phyloP scores from a whole-genome alignment of 768 basidiomycete species.

The Atractiella rhizophila region DNA sequence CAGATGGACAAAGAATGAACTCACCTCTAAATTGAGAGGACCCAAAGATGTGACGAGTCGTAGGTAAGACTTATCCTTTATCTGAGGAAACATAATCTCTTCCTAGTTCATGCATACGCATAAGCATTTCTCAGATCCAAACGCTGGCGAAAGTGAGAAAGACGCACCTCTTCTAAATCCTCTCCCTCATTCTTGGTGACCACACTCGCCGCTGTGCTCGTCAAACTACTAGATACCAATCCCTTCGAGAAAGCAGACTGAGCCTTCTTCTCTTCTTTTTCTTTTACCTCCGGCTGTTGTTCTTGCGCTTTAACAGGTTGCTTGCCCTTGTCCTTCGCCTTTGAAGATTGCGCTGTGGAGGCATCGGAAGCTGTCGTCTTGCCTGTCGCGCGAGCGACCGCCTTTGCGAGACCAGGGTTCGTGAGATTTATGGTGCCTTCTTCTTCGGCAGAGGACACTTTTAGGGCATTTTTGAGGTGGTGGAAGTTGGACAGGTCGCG shows the following conservation, averaged over 20 bases:
- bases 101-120: too few species aligned
- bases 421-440: too few species aligned
- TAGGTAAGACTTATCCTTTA: conserved; percentile 89
- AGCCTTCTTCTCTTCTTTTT: conserved; percentile 3
- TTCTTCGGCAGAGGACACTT: conserved; percentile 6
- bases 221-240: conserved; percentile 45
- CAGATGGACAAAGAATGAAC: not conserved
- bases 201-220: conserved; percentile 71
- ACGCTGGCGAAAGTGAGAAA: too few species aligned
- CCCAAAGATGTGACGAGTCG: conserved; percentile 84
- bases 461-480: conserved; percentile 22
- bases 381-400: conserved; percentile 16
- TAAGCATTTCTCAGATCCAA: too few species aligned
- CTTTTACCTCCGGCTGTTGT: not conserved
- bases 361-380: conserved; percentile 19
- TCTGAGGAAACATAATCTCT: conserved; percentile 91
- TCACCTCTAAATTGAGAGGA: conserved; percentile 50
- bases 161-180: too few species aligned
- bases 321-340: conserved; percentile 22
- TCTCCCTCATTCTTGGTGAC: conserved; percentile 45
- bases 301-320: conserved; percentile 18
- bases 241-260: not conserved
- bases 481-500: conserved; percentile 25
- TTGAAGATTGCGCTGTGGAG: conserved; percentile 27
- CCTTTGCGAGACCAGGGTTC: not conserved